Evolutionary conservation across 2,329 filamentous ascomycete species (phyloP), one percentile per base, ranked within the genome.

Genomic region (Trichoderma sp.): DNA sequence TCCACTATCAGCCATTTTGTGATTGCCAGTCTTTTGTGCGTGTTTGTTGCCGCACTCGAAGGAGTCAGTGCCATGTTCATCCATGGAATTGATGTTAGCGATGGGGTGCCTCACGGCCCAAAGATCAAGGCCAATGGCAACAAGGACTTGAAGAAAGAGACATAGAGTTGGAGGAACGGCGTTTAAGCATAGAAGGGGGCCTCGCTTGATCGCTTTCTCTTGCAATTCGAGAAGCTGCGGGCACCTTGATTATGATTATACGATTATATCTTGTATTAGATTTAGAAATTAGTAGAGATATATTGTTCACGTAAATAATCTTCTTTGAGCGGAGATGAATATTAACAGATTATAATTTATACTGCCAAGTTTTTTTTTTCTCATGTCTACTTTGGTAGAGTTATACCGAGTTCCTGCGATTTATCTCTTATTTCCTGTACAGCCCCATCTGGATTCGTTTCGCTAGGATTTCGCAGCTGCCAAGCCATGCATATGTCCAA

Each of bases 1-100:
- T 97, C 93, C 32, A 97, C 93, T 4, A 99, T 99, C 72, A 97
- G 89, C 75, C 94, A 98, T 78, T 99, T 98, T 79, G 89, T 89
- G 70, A 98, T 99, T 80, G 94, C 93, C 19, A 97, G 93, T 78
- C 78, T 92, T 73, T 76, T 98, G 53, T 95, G 93, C 72, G 89
- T 97, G 9, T 99, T 99, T 80, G 93, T 99, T 52, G 92, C 93
- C 0, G 89, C 86, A 15, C 81, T 99, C 54, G 95, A 99, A 80
- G 89, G 91, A 17, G 87, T 97, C 4, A 97, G 93, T 75, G 92
- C 92, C 74, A 79, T 91, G 57, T 92, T 97, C 71, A 91, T 97
- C 60, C 84, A 88, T 10, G 94, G 94, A 0, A 88, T 97, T 17
- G 88, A 93, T 73, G 90, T 93, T 37, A 45, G 56, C 17, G 42